Conservation (phyloP, 805 yeast genomes). For the Diddensiella santjacobensis region DNA sequence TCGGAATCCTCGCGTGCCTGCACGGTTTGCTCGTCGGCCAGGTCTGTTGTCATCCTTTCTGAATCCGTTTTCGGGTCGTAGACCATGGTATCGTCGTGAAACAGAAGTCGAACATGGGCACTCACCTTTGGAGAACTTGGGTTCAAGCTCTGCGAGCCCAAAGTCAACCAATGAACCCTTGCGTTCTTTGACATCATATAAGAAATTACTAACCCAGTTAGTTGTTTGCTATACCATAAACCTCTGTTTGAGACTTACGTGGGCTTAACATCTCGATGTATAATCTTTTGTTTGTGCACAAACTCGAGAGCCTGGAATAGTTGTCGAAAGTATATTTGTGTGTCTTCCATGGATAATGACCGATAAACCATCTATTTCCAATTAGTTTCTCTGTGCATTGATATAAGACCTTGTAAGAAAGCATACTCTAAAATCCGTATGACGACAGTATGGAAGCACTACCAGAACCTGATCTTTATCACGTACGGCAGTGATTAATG, state of each 20-base stretch:
- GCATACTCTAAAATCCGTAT: conserved; percentile 70
- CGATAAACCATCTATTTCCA: conserved; percentile 58
- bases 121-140: conserved; percentile 5
- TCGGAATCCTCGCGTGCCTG: conserved; percentile 92
- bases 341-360: conserved; percentile 73
- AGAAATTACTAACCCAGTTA: conserved; percentile 54
- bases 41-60: conserved; percentile 85
- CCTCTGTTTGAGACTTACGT: conserved; percentile 40
- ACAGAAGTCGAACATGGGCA: conserved; percentile 12
- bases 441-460: conserved; percentile 85
- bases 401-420: no score
- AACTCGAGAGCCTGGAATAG: conserved; percentile 69
- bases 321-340: conserved; percentile 75
- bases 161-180: conserved; percentile 86
- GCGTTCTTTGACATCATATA: conserved; percentile 61
- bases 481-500: conserved; percentile 82
- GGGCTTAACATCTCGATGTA: conserved; percentile 91
- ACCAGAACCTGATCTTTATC: conserved; percentile 90
- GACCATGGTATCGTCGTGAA: conserved; percentile 15
- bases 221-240: conserved; percentile 35
- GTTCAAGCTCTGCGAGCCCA: conserved; percentile 77
- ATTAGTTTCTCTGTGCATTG: no score
- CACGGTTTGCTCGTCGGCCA: conserved; percentile 90
- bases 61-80: conserved; percentile 54
- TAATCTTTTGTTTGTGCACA: conserved; percentile 72